Conservation (phyloP, 2,329 filamentous ascomycete genomes). For the Coniella lustricola region DNA sequence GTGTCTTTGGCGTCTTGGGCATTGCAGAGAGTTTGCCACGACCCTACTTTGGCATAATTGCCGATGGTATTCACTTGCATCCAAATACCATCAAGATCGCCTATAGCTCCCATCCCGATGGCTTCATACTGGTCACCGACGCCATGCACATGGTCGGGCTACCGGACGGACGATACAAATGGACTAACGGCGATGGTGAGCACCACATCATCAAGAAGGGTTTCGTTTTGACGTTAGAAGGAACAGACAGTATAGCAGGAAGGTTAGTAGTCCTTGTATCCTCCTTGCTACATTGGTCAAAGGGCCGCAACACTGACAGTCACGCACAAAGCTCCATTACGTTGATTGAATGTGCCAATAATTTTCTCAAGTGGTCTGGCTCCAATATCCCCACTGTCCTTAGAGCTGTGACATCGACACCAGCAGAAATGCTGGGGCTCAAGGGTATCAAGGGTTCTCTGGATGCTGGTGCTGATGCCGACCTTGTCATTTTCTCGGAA, state of each 20-base stretch:
- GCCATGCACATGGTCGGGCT: conserved; percentile 83
- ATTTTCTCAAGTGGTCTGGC: conserved; percentile 71
- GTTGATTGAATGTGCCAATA: conserved; percentile 75
- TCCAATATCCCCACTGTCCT: conserved; percentile 61
- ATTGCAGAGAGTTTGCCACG: conserved; percentile 49
- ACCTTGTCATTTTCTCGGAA: conserved; percentile 62
- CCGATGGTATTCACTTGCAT: conserved; percentile 85
- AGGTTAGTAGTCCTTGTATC: conserved; percentile 40
- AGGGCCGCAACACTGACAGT: not conserved
- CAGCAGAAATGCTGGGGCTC: conserved; percentile 68
- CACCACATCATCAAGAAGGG: conserved; percentile 64
- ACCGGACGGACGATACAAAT: conserved; percentile 76
- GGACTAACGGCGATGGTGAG: conserved; percentile 65
- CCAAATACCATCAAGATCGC: conserved; percentile 85
- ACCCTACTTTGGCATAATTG: conserved; percentile 83
- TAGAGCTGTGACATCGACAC: conserved; percentile 67
- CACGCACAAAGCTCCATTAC: conserved; percentile 49
- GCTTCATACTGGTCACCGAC: conserved; percentile 85
- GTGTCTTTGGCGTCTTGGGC: conserved; percentile 80
- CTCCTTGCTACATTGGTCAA: not conserved
- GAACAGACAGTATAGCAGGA: conserved; percentile 71
- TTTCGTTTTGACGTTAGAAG: conserved; percentile 65
- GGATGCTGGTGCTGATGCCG: conserved; percentile 57
- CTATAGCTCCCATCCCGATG: conserved; percentile 75
- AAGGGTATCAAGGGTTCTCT: conserved; percentile 59